Percentiles rank a stretch among this genome's conserved stretches.
These are phyloP conservation scores for Curvularia eragrostidis DNA, from an alignment of 2,329 filamentous ascomycete species.

Conservation along the genomic window DNA sequence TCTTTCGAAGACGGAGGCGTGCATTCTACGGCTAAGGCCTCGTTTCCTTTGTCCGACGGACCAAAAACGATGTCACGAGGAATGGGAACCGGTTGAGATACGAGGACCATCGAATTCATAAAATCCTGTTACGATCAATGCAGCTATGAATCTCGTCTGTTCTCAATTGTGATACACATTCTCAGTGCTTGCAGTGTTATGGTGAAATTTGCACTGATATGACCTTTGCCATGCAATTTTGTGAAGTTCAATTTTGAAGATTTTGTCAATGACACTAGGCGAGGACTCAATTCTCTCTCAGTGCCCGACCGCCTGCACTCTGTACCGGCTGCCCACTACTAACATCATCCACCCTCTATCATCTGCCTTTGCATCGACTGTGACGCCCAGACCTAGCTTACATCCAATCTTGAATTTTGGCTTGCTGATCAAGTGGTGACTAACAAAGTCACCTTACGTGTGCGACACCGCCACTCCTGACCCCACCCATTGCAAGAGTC, in stretches of 20 bases:
- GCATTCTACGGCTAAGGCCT: constrained; percentile 42
- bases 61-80: constrained; percentile 42
- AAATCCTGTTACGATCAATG: constrained; percentile 22
- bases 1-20: constrained; percentile 33
- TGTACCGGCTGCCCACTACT: not conserved
- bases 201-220: not conserved
- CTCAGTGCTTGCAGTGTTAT: not conserved
- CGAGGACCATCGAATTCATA: constrained; percentile 43
- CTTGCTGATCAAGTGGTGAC: not conserved
- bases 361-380: not conserved
- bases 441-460: not conserved
- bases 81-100: constrained; percentile 37
- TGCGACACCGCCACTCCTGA: not conserved
- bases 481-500: not conserved
- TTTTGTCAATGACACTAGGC: not conserved
- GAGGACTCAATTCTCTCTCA: not conserved
- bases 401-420: not conserved
- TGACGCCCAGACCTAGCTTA: not conserved
- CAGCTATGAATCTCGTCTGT: constrained; percentile 3
- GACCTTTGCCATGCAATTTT: not conserved
- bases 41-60: constrained; percentile 36
- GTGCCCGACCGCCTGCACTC: not conserved
- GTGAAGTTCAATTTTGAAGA: not conserved
- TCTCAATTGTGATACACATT: constrained; percentile 8
- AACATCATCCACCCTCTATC: not conserved